A percentile compares a stretch with the other conserved stretches of the same genome.
Evolutionary conservation across 768 basidiomycete species (phyloP).

Genomic region (Inosperma sp.): DNA sequence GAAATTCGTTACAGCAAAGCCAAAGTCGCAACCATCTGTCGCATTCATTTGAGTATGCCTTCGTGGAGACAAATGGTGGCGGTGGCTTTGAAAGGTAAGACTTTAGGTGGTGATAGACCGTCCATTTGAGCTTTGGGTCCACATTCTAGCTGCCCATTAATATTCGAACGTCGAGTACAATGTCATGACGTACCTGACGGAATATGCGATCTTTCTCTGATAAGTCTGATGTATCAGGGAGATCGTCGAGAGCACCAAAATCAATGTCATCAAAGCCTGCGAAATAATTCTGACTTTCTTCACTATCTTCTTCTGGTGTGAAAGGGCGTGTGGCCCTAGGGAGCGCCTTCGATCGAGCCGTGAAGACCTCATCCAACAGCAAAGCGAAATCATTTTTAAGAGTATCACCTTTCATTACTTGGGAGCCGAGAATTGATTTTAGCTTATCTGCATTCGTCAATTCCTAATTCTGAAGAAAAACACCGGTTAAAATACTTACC

Average conservation of each 20-base stretch:
- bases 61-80: constrained; percentile 16
- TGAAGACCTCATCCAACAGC: constrained; percentile 53
- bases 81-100: constrained; percentile 39
- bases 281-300: constrained; percentile 68
- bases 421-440: constrained; percentile 14
- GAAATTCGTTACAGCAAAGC: constrained; percentile 62
- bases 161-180: not conserved
- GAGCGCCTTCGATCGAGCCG: constrained; percentile 46
- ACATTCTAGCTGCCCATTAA: constrained; percentile 3
- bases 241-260: constrained; percentile 52
- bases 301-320: constrained; percentile 16
- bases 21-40: constrained; percentile 67
- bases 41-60: constrained; percentile 30
- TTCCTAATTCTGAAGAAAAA: not conserved
- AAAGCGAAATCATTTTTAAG: constrained; percentile 9
- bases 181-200: not conserved
- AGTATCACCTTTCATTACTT: constrained; percentile 8
- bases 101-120: constrained; percentile 25
- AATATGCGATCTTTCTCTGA: constrained; percentile 1
- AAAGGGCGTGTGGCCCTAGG: constrained; percentile 39
- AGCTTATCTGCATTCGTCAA: constrained; percentile 11
- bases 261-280: constrained; percentile 55
- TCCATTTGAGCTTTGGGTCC: constrained; percentile 9
- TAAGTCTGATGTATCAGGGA: constrained; percentile 38
- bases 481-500: constrained; percentile 10